Base-by-base conservation (phyloP, 176 grass and related monocot genomes). In the Puya raimondii region DNA sequence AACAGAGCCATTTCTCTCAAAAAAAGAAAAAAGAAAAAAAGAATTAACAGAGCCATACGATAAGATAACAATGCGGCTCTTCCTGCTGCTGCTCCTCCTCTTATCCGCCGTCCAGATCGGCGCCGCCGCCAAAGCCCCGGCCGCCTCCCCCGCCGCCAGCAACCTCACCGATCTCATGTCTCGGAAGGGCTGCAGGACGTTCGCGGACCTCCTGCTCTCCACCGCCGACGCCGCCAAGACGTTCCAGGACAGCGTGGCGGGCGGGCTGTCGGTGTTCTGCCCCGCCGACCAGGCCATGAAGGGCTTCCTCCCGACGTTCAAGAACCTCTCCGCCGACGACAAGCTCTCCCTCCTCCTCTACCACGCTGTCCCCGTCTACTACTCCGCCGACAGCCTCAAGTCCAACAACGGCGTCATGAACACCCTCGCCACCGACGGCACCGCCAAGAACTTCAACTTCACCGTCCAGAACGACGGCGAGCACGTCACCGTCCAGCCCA, bases 351-450 rank as follows among this genome's bases (percentile, higher is more conserved):
- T 95, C 64, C 81, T 95, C 26, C 80, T 95, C 17, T 95, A 90
- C 83, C 91, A 95, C 77, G 91, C 80, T 50, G 79, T 90, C 1
- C 91, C 91, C 0, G 87, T 95, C 10, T 89, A 90, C 77, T 90
- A 82, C 84, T 85, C 91, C 3, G 47, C 74, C 51, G 63, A 65
- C 8, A 69, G 71, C 52, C 86, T 95, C 65, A 80, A 89, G 71
- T 80, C 91, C 53, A 90, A 79, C 84, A 95, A 95, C 23, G 91
- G 91, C 51, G 87, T 86, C 49, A 86, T 95, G 84, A 95, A 89
- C 78, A 95, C 86, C 18, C 91, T 95, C 47, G 91, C 91, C 64
- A 90, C 91, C 64, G 91, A 90, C 63, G 91, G 91, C 52, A 63
- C 86, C 65, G 77, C 81, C 48, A 66, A 72, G 12, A 87, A 87